Conservation (phyloP, 495 filamentous ascomycete species). For the Neurospora sublineolata region DNA sequence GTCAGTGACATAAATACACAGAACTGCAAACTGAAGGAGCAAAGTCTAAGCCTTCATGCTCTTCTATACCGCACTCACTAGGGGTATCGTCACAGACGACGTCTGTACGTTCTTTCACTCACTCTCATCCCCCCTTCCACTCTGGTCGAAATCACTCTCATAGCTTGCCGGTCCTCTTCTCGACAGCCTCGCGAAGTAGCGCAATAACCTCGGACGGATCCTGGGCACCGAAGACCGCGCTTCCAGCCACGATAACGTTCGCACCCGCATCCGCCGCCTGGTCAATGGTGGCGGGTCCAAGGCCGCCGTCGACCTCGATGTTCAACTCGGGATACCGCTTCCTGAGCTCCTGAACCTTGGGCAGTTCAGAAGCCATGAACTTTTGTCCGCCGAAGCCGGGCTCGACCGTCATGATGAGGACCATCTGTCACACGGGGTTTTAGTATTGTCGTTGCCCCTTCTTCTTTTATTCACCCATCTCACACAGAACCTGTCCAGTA, state of each 20-base stretch:
- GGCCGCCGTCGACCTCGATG: constrained; percentile 93
- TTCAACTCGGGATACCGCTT: constrained; percentile 78
- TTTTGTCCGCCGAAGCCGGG: constrained; percentile 97
- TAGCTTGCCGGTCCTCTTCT: constrained; percentile 39
- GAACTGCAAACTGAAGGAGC: neutral
- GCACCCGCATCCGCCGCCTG: constrained; percentile 91
- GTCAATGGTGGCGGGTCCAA: constrained; percentile 81
- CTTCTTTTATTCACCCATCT: neutral
- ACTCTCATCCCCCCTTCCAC: neutral
- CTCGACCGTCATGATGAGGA: constrained; percentile 95
- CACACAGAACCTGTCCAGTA: neutral
- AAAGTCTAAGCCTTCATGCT: neutral
- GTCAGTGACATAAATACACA: neutral
- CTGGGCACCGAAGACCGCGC: constrained; percentile 85
- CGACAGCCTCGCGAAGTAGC: constrained; percentile 66
- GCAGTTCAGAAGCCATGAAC: constrained; percentile 91
- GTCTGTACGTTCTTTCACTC: neutral
- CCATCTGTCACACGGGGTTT: constrained; percentile 54
- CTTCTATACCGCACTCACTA: neutral
- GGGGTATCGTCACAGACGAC: neutral
- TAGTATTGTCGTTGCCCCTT: too few species aligned
- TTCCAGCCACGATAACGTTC: constrained; percentile 97
- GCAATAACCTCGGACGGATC: constrained; percentile 77
- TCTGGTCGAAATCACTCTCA: neutral
- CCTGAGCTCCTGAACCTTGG: constrained; percentile 79